Base-by-base conservation (phyloP, 805 yeast genomes). In the Candida cerambycidarum region DNA sequence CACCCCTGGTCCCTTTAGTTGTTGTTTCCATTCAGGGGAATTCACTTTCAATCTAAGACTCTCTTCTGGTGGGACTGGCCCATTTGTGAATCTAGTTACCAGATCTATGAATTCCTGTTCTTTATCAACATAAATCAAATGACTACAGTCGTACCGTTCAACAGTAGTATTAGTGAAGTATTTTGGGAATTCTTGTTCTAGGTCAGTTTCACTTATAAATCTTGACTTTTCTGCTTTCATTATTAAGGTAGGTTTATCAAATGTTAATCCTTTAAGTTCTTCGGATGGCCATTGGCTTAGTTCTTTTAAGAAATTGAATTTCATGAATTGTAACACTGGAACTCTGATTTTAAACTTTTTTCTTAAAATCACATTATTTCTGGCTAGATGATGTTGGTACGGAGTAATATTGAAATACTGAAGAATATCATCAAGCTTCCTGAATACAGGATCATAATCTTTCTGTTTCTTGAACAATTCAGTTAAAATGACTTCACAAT, bases 201-300 rank as follows among this genome's bases (percentile, higher is more conserved):
- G 46, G 28, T 58, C 61, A 36, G 64, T 47, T 3, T 61, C 61
- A 12, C 53, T 55, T 12, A 79, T 66, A 43, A 78, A 73, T 0
- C 58, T 53, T 1, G 81, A 75, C 12, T 62, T 43, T 13, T 55
- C 43, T 3, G 76, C 83, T 42, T 68, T 66, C 54, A 79, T 57
- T 38, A 79, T 70, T 32, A 74, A 47, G 2, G 71, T 66, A 1
- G 73, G 71, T 21, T 59, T 59, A 2, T 44, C 36, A 51, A 55
- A 58, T n/a, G 21, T 39, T 15, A 41, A 6, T 21, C 40, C 32
- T 29, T 44, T 35, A 14, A 39, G 18, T 24, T 31, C 38, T 36
- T 47, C 34, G 33, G 42, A n/a, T n/a, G 65, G 67, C 63, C 64
- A 61, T 15, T 46, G 51, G 9, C 59, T 59, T 34, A 61, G 15